Evolutionary conservation across 176 grass and related monocot species (phyloP).

Genomic region (Alloteropsis semialata): DNA sequence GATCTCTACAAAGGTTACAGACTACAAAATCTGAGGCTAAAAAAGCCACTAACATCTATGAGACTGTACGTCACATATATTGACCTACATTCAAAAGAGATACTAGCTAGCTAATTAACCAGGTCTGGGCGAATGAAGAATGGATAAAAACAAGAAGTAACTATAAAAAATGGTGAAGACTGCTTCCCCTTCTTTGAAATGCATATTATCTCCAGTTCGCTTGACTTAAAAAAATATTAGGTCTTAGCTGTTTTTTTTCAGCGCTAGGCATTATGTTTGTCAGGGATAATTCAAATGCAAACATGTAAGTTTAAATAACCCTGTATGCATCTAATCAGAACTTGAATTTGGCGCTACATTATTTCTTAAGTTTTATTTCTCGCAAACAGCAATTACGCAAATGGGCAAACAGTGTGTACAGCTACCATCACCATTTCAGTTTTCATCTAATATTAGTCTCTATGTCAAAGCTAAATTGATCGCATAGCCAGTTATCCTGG

Average conservation of each 20-base stretch:
- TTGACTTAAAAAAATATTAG: not conserved
- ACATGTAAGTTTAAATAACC: not conserved
- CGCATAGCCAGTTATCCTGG: not conserved
- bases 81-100: not conserved
- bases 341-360: not conserved
- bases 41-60: not conserved
- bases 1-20: not conserved
- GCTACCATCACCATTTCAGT: not conserved
- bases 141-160: not conserved
- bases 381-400: no score
- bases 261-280: not conserved
- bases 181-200: not conserved
- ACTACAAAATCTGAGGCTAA: not conserved
- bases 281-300: not conserved
- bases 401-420: not conserved
- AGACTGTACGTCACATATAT: not conserved
- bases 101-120: not conserved
- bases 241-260: not conserved
- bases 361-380: no score
- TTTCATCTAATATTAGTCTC: not conserved
- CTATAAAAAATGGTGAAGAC: not conserved
- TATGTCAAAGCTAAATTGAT: not conserved
- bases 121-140: not conserved
- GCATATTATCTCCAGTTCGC: not conserved
- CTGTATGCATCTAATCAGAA: not conserved